A percentile compares a stretch with the other conserved stretches of the same genome.
Evolutionary conservation across 768 basidiomycete genomes (phyloP).

Genomic region (Lyophyllum shimeji): DNA sequence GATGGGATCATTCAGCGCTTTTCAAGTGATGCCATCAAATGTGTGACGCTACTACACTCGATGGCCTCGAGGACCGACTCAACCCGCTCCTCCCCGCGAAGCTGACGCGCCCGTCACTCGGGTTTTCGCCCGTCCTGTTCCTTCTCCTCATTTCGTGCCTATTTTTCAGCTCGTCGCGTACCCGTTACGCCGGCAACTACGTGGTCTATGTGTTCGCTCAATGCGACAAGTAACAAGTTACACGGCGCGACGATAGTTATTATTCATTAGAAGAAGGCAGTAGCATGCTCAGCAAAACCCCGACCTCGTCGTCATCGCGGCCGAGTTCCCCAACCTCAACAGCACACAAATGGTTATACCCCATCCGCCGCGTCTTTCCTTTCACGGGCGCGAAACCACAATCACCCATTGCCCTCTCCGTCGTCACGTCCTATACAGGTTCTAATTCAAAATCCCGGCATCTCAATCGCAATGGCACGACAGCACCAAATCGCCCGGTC

Average conservation of each 20-base stretch:
- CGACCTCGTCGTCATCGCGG: too few species aligned
- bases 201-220: slow-evolving; percentile 44
- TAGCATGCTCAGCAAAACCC: too few species aligned
- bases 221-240: slow-evolving; percentile 34
- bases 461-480: slow-evolving; percentile 13
- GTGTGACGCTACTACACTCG: slow-evolving; percentile 66
- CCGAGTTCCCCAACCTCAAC: slow-evolving; percentile 34
- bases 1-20: too few species aligned
- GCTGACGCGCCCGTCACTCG: slow-evolving; percentile 62
- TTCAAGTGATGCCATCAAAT: too few species aligned
- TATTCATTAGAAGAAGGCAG: slow-evolving; percentile 59
- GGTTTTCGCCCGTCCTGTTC: slow-evolving; percentile 69
- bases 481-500: slow-evolving; percentile 35
- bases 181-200: slow-evolving; percentile 59
- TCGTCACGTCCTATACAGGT: slow-evolving; percentile 22
- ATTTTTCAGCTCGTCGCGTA: slow-evolving; percentile 43
- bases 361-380: slow-evolving; percentile 35
- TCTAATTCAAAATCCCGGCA: slow-evolving; percentile 28
- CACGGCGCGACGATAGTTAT: slow-evolving; percentile 37
- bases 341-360: slow-evolving; percentile 29
- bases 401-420: slow-evolving; percentile 22
- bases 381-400: slow-evolving; percentile 24
- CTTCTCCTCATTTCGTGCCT: slow-evolving; percentile 52
- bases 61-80: slow-evolving; percentile 61
- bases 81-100: slow-evolving; percentile 66